These are phyloP conservation scores for Brettanomyces sp. DNA, from an alignment of 805 yeast genomes.

Conservation along the genomic window DNA sequence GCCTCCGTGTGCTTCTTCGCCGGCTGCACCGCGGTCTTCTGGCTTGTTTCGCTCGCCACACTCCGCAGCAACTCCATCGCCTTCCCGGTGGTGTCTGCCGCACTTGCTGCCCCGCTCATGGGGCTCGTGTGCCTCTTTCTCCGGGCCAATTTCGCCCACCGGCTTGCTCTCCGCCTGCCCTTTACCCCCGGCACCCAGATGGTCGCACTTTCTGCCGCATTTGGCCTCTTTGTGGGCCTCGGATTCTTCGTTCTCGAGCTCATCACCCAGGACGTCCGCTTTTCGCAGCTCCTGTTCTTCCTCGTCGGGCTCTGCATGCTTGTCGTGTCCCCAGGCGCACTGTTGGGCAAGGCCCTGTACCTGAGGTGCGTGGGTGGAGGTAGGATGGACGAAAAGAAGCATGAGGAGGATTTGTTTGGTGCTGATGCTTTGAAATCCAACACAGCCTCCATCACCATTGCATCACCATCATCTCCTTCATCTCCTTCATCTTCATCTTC, in stretches of 20 bases:
- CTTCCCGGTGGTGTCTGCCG: not conserved
- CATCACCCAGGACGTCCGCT: not conserved
- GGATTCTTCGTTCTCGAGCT: not conserved
- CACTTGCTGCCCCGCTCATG: conserved; percentile 1
- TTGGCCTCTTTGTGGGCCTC: not conserved
- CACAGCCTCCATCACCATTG: no score
- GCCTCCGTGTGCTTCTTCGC: conserved; percentile 1
- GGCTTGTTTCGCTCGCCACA: not conserved
- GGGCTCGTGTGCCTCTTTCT: not conserved
- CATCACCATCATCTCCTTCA: no score
- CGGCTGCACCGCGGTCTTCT: not conserved
- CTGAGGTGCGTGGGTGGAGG: not conserved
- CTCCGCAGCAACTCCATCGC: not conserved
- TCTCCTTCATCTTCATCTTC: not conserved
- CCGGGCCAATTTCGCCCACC: not conserved
- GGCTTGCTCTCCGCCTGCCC: not conserved
- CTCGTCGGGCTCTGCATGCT: not conserved
- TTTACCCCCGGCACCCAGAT: not conserved
- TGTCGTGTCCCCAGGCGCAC: not conserved
- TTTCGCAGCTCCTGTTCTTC: not conserved
- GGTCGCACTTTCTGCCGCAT: not conserved
- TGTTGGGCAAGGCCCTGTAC: not conserved
- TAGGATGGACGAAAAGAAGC: not conserved
- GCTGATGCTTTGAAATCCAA: no score
- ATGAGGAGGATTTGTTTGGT: no score